Base-by-base conservation (phyloP, 495 filamentous ascomycete species). In the Amniculicola lignicola region DNA sequence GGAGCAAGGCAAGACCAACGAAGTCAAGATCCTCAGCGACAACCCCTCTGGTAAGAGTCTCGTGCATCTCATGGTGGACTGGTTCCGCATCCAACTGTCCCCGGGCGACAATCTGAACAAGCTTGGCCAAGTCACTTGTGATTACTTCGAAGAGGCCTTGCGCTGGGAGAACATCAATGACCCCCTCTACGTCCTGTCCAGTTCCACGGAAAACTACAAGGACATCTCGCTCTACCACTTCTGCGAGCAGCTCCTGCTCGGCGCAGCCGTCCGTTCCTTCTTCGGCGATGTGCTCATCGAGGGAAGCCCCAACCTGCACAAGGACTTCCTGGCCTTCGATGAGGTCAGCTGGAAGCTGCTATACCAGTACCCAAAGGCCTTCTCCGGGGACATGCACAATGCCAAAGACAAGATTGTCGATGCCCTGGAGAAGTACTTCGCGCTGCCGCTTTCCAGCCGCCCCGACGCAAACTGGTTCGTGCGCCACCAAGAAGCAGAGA, bases 291-390 rank as follows among this genome's bases (percentile, higher is more conserved):
- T 14, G 11, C 11, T 56, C 7, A 5, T 39, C 7, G 43, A 40
- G 15, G 14, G 37, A 15, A 24, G 27, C 7, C 52, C 52, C 1
- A 24, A 37, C 43, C 19, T 56, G 9, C 12, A 33, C 18, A 22
- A 36, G 4, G n/a, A 21, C 18, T 56, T 31, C 44, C 24, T 48
- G 3, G 24, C 24, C 4, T 56, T 48, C 19, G 52, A 56, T 14
- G 33, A 21, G 4, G 42, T 44, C 9, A 56, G 42, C 42, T 56
- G 52, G 52, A 56, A 56, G 24, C 29, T 56, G 4, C 15, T 14
- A 12, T 48, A 46, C 14, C 41, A 39, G 18, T 25, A 9, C 2
- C 52, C 52, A 6, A 19, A 23, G 2, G 4, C n/a, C 12, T 16
- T 39, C 4, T 28, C 52, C 14, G 3, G 25, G 16, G 29, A 44